Base-by-base conservation (phyloP, 768 basidiomycete species). In the Phanerochaete sordida region DNA sequence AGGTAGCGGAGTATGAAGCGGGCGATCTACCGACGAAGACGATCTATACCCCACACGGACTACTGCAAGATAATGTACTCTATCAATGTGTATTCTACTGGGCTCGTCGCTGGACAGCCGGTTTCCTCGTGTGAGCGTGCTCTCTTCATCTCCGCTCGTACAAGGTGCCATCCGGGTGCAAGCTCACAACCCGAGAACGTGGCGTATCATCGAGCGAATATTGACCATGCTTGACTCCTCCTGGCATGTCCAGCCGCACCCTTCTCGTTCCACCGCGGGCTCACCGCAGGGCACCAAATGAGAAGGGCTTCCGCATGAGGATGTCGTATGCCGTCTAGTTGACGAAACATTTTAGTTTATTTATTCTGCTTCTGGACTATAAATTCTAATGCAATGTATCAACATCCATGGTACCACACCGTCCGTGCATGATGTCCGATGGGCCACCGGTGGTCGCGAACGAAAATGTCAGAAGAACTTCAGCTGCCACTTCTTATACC, bases 401-500 rank as follows among this genome's bases (percentile, higher is more conserved):
- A 7, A 46, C 7, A n/a, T 46, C 23, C 44, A 46, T 24, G 19
- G 8, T 6, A n/a, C 7, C 6, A 46, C 6, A n/a, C 19, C 8
- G 23, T n/a, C 44, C 19, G 19, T 19, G 23, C 5, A 46, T n/a
- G 44, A 46, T 46, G 23, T 19, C 44, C 44, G 44, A 19, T 7
- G 44, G 19, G 13, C 6, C 13, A 13, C 33, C 7, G 44, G 44
- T n/a, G 44, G 23, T n/a, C 19, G 19, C n/a, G n/a, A n/a, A n/a
- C n/a, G n/a, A n/a, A n/a, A n/a, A n/a, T n/a, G n/a, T 56, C 33
- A 56, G 21, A 51, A 75, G 55, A 60, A 68, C 35, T 66, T 59
- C 16, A 88, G 51, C 60, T 80, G 84, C 63, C 88, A 74, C 13
- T 76, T 81, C 49, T 83, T 79, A 80, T 80, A 89, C 84, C 85